These are phyloP conservation scores for Colletotrichum musicola DNA, from an alignment of 2,329 filamentous ascomycete species.

Conservation along the genomic window DNA sequence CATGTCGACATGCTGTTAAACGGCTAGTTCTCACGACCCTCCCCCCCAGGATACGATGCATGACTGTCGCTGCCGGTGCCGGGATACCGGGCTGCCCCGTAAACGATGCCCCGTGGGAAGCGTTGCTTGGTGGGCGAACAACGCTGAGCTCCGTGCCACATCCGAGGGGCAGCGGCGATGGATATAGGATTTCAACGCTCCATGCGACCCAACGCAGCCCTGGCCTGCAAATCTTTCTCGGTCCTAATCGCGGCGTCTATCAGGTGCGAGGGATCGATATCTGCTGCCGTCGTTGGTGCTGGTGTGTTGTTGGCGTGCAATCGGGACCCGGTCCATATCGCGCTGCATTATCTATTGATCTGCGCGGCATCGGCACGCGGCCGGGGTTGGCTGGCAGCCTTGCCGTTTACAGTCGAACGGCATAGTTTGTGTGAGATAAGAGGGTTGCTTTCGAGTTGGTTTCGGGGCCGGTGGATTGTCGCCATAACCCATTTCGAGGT, in stretches of 20 bases:
- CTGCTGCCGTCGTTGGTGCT: background rate
- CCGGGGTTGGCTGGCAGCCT: constrained; percentile 29
- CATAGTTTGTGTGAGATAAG: constrained; percentile 31
- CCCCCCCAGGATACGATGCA: background rate
- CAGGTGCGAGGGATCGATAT: background rate
- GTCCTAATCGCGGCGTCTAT: background rate
- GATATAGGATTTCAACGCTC: background rate
- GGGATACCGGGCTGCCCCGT: constrained; percentile 25
- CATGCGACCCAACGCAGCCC: background rate
- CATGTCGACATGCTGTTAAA: background rate
- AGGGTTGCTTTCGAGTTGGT: constrained; percentile 35
- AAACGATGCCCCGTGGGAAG: background rate
- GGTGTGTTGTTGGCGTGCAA: background rate
- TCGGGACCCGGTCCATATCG: constrained; percentile 19
- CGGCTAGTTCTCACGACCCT: constrained; percentile 2
- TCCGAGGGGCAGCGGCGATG: background rate
- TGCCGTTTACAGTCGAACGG: constrained; percentile 14
- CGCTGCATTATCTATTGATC: constrained; percentile 37
- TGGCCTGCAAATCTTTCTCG: background rate
- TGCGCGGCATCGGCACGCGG: constrained; percentile 27
- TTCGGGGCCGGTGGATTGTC: constrained; percentile 9
- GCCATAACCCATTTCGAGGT: background rate
- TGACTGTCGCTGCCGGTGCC: constrained; percentile 19
- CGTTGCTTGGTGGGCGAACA: constrained; percentile 5
- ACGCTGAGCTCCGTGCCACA: background rate